Percentiles rank a stretch among this genome's conserved stretches.
These are phyloP conservation scores for Leccinum subtestaceum DNA, from an alignment of 768 basidiomycete species.

Conservation along the genomic window DNA sequence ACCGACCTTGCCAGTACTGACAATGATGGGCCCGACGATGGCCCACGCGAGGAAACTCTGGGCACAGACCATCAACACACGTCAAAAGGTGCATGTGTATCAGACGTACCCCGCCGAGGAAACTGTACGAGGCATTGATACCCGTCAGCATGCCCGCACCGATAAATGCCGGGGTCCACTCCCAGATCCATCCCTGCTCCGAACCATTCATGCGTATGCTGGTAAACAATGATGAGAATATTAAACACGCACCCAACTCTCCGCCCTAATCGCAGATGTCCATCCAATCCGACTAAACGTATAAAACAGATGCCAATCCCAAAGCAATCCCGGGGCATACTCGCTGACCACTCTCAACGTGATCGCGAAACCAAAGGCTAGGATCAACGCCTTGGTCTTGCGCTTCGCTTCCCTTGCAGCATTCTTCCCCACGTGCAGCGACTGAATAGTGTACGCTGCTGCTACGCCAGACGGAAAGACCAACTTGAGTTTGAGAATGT, in stretches of 20 bases:
- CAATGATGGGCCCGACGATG: constrained; percentile 53
- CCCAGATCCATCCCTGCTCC: constrained; percentile 31
- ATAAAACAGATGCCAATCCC: constrained; percentile 3
- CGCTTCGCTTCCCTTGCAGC: constrained; percentile 52
- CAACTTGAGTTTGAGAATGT: constrained; percentile 59
- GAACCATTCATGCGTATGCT: constrained; percentile 26
- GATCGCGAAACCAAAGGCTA: constrained; percentile 47
- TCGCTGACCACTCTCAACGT: constrained; percentile 31
- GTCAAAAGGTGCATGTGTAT: not conserved
- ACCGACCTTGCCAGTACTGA: constrained; percentile 27
- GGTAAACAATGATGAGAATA: not conserved
- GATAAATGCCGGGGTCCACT: constrained; percentile 52
- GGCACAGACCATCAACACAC: not conserved
- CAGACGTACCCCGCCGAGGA: constrained; percentile 40
- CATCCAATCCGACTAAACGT: not conserved
- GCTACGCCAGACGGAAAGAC: constrained; percentile 67
- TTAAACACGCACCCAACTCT: constrained; percentile 27
- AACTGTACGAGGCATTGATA: constrained; percentile 55
- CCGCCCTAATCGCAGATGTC: not conserved
- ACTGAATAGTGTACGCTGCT: constrained; percentile 63
- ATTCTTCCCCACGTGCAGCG: constrained; percentile 49
- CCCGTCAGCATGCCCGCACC: constrained; percentile 61
- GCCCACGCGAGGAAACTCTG: constrained; percentile 60
- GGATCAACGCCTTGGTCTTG: constrained; percentile 51
- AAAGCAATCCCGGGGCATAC: not conserved